Base-by-base conservation (phyloP, 352 stramenopile species). In the Globisporangium nagaii region DNA sequence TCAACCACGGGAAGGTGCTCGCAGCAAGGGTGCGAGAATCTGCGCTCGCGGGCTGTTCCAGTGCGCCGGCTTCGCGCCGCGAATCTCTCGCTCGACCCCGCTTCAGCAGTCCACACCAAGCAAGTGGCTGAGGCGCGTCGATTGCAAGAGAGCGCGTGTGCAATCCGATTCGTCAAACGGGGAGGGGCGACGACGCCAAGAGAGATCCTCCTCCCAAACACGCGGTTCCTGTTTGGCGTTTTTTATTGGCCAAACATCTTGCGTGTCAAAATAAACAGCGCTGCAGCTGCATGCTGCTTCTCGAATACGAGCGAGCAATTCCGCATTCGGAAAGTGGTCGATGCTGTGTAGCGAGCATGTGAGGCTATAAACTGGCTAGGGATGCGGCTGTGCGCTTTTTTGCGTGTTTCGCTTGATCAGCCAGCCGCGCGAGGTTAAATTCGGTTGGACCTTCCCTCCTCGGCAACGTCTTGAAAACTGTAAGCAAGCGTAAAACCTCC, bases 151-250 rank as follows among this genome's bases (percentile, higher is more conserved):
- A 36, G 43, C 30, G 43, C 43, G 10, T 22, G 43, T 19, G 27
- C 25, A 50, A 49, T 20, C 17, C 17, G 43, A 19, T 50, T 50
- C 43, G 43, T 50, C 12, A 22, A 20, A 11, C 17, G 6, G 25
- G 43, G 11, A 8, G 25, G 24, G 43, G 43, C n/a, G 40, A 17
- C n/a, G 37, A 25, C 37, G n/a, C n/a, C n/a, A 46, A 35, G 24
- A 50, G 43, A 50, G n/a, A n/a, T n/a, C n/a, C n/a, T 27, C 43
- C 42, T 15, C 28, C 17, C 27, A 50, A 50, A 50, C 43, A 50
- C 43, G 43, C 43, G n/a, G 27, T 50, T n/a, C n/a, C n/a, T n/a
- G n/a, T n/a, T n/a, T n/a, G n/a, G n/a, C n/a, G n/a, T n/a, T 50
- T 37, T n/a, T 15, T 24, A 8, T 13, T 27, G 27, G 11, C 43